Base-by-base conservation (phyloP, 768 basidiomycete genomes). In the Lactifluus pinguis region DNA sequence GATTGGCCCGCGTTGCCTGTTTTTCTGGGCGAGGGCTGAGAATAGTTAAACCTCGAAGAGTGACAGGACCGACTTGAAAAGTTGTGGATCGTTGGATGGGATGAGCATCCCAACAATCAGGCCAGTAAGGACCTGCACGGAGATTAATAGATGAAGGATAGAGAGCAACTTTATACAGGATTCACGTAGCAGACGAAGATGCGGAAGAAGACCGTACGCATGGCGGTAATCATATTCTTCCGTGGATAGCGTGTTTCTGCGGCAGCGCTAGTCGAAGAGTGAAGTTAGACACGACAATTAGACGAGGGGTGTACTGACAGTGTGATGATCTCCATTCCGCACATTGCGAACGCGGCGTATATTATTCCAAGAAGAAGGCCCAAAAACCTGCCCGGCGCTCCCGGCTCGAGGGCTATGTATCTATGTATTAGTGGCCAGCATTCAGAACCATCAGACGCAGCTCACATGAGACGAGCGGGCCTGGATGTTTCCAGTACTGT, bases 201-300 rank as follows among this genome's bases (percentile, higher is more conserved):
- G 9, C 59, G 62, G 44, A 64, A 63, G 38, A 64, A 65, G 19
- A 65, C 58, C 2, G 65, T 65, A 17, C 62, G 62, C 65, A 60
- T 65, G n/a, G 59, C 62, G 11, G 25, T 51, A 6, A 60, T 30
- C 50, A 65, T n/a, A 21, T 57, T 64, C 32, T 54, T 60, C 19
- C 62, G 57, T n/a, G 65, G 62, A 45, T 64, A 60, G 36, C 65
- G 62, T n/a, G 65, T 65, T 47, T 65, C 65, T 9, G 65, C 62
- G 25, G 65, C 65, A 21, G 62, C 58, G 21, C 65, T 65, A 29
- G 48, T 60, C n/a, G 39, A 60, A 25, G 17, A 29, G n/a, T 5
- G 21, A 48, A 17, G 11, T 54, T 49, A 54, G 49, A 34, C 13
- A 49, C 5, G 9, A 8, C 9, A 19, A 36, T 30, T 38, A 15